Evolutionary conservation across 306 rosid species (phyloP).

Genomic region (Rosa persica): DNA sequence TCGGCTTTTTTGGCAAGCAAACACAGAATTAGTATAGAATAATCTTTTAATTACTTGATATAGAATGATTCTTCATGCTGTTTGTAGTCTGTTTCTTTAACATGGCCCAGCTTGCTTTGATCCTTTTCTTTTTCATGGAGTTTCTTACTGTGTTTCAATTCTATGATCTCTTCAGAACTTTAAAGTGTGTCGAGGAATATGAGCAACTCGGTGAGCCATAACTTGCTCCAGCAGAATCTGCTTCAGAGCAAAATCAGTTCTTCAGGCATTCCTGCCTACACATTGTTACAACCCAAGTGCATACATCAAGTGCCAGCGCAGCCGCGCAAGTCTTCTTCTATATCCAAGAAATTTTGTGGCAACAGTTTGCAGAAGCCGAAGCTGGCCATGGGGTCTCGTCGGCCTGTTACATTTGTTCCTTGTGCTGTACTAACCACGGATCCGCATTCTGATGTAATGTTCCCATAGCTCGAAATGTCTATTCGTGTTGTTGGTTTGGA

Average conservation of each 20-base stretch:
- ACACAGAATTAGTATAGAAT: background rate
- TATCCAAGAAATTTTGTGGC: slow-evolving; percentile 57
- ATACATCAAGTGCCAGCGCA: slow-evolving; percentile 47
- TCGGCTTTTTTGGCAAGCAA: slow-evolving; percentile 18
- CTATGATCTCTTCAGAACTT: slow-evolving; percentile 41
- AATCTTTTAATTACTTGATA: background rate
- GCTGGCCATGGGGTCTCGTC: slow-evolving; percentile 45
- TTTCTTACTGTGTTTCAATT: slow-evolving; percentile 13
- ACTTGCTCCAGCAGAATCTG: slow-evolving; percentile 60
- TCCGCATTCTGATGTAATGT: slow-evolving; percentile 49
- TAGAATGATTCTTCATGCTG: background rate
- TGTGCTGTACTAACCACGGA: slow-evolving; percentile 60
- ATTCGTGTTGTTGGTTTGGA: slow-evolving; percentile 10
- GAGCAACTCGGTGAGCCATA: slow-evolving; percentile 64
- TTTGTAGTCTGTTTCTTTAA: background rate
- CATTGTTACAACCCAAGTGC: slow-evolving; percentile 45
- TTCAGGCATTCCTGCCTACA: slow-evolving; percentile 47
- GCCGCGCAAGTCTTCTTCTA: slow-evolving; percentile 32
- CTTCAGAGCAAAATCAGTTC: slow-evolving; percentile 58
- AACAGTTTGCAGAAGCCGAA: slow-evolving; percentile 49
- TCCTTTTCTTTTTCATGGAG: slow-evolving; percentile 9
- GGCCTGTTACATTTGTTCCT: slow-evolving; percentile 31
- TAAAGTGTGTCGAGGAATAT: slow-evolving; percentile 46
- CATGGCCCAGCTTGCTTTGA: background rate
- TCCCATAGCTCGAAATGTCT: background rate